Evolutionary conservation across 495 filamentous ascomycete species (phyloP), one percentile per base, ranked within the genome.

Genomic region (Penicillium soppii): DNA sequence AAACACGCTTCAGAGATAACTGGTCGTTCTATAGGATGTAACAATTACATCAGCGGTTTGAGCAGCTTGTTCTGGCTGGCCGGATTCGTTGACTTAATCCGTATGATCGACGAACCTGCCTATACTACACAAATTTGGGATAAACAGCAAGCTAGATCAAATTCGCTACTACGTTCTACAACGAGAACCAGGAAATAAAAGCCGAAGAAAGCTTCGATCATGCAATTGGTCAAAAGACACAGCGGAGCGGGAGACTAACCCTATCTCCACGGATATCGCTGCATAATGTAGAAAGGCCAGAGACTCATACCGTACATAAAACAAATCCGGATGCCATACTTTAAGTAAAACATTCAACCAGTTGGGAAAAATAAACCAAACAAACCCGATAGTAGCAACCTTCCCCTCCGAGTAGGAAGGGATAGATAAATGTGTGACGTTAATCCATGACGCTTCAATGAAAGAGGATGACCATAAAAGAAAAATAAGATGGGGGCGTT

Each of bases 211-310:
- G 43, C 58, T 66, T 64, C 62, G 43, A 65, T 61, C 61, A 67
- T 71, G 63, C 63, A 65, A 71, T 69, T 69, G 65, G 57, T 57
- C 53, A 65, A 63, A 40, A 43, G 61, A 48, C 44, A 68, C 52
- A 54, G 63, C 43, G 56, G 59, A 65, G 56, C 42, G 56, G 62
- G 56, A 53, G 56, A 66, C 55, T 58, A 37, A 56, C 59, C 62
- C 62, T 49, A 46, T 41, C 56, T 63, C 65, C 66, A 59, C 52
- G 64, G 66, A 67, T 67, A 69, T 69, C 66, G 62, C 66, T 67
- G 58, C 64, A 69, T 69, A 61, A 63, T 61, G 58, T 54, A 57
- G 56, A 61, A 64, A 57, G 55, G 49, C 54, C 57, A 62, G 51
- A 38, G 55, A 46, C 47, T 56, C 51, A 58, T 68, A 59, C 57